These are phyloP conservation scores for Barnettozyma vustinii DNA, from an alignment of 805 yeast species.

Conservation along the genomic window DNA sequence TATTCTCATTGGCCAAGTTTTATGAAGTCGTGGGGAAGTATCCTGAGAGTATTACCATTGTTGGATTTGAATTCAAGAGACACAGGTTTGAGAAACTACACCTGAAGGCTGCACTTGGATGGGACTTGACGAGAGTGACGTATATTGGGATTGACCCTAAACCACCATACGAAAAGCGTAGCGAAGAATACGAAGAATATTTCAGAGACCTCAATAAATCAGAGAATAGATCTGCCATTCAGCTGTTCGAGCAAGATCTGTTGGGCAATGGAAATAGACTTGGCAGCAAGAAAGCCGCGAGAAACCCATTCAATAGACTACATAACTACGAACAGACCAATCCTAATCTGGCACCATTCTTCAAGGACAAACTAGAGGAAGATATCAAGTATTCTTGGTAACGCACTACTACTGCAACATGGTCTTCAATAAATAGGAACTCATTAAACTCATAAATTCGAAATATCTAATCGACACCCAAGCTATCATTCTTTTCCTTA, in stretches of 20 bases:
- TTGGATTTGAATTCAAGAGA: slow-evolving; percentile 73
- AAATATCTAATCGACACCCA: not conserved
- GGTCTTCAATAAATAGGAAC: not conserved
- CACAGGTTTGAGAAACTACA: slow-evolving; percentile 53
- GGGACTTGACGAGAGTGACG: slow-evolving; percentile 31
- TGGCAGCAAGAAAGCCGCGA: slow-evolving; percentile 38
- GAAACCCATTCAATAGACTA: slow-evolving; percentile 52
- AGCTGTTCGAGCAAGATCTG: slow-evolving; percentile 49
- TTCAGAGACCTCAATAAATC: slow-evolving; percentile 39
- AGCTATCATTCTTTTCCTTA: not conserved
- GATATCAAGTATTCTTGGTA: not conserved
- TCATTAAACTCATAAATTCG: not conserved
- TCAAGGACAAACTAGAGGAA: not conserved
- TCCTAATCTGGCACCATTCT: slow-evolving; percentile 13
- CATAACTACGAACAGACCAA: slow-evolving; percentile 31
- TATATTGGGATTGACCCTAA: slow-evolving; percentile 58
- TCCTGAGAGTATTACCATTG: slow-evolving; percentile 50
- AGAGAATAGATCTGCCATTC: slow-evolving; percentile 50
- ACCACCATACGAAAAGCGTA: slow-evolving; percentile 30
- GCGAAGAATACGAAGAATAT: slow-evolving; percentile 31
- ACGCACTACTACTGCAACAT: not conserved
- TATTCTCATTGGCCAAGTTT: slow-evolving; percentile 54
- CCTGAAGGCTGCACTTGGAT: slow-evolving; percentile 41
- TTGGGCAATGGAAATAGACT: slow-evolving; percentile 47
- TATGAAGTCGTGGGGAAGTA: slow-evolving; percentile 39